These are phyloP conservation scores for Abelmoschus esculentus DNA, from an alignment of 345 rosid species.

Conservation along the genomic window DNA sequence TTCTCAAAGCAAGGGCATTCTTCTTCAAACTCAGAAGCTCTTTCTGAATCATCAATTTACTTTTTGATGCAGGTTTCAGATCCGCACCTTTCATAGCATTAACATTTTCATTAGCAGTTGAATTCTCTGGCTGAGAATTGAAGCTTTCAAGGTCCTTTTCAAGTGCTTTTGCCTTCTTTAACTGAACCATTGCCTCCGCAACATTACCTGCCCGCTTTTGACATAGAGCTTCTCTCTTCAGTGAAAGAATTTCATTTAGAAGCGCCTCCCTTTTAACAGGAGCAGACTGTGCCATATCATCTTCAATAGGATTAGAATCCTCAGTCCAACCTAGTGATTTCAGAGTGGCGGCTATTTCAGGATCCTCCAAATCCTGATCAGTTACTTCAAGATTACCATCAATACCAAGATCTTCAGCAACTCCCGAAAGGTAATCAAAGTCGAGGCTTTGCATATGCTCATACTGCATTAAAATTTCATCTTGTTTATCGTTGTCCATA, in stretches of 20 bases:
- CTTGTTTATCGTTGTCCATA: constrained; percentile 55
- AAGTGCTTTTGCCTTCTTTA: constrained; percentile 71
- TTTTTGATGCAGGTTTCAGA: constrained; percentile 34
- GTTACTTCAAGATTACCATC: constrained; percentile 69
- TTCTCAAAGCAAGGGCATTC: constrained; percentile 64
- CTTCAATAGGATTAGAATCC: constrained; percentile 33
- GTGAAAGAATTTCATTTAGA: constrained; percentile 36
- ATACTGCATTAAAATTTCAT: constrained; percentile 31
- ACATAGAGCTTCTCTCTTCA: constrained; percentile 61
- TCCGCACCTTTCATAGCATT: constrained; percentile 20
- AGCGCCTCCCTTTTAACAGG: constrained; percentile 34
- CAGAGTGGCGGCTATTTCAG: constrained; percentile 65
- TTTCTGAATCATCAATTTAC: constrained; percentile 50
- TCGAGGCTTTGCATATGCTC: constrained; percentile 31
- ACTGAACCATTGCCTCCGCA: constrained; percentile 55
- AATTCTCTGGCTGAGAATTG: constrained; percentile 13
- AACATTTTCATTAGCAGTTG: neutral
- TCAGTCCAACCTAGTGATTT: constrained; percentile 74
- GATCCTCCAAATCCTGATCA: constrained; percentile 75
- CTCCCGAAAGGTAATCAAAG: constrained; percentile 39
- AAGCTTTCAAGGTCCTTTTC: constrained; percentile 43
- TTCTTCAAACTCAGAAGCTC: constrained; percentile 64
- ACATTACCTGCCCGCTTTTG: constrained; percentile 49
- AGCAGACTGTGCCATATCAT: constrained; percentile 12
- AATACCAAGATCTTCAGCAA: constrained; percentile 40